Percentiles rank a stretch among this genome's conserved stretches.
Conservation (phyloP, 225 moss, liverwort and hornwort species). For the Bryoerythrophyllum caledonicum region DNA sequence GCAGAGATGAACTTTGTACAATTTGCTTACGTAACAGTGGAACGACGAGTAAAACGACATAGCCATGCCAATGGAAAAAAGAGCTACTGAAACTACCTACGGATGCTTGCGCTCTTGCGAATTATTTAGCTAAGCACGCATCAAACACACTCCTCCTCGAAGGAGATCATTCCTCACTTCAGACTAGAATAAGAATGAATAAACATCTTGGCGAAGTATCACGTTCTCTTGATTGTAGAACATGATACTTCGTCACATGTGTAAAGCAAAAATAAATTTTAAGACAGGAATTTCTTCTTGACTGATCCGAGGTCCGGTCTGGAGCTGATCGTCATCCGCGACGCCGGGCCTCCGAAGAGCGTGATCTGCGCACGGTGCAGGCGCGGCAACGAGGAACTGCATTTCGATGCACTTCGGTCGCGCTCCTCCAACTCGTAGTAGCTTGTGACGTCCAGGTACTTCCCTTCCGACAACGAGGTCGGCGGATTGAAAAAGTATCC, state of each 20-base stretch:
- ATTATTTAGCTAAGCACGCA: conserved; percentile 14
- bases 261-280: too few relatives aligned
- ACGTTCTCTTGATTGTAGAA: not conserved
- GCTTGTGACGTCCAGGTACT: conserved; percentile 23
- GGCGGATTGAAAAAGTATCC: conserved; percentile 31
- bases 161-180: not conserved
- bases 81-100: not conserved
- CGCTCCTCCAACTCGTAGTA: conserved; percentile 37
- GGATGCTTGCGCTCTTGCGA: not conserved
- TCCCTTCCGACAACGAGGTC: conserved; percentile 38
- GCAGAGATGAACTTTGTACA: conserved; percentile 35
- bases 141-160: not conserved
- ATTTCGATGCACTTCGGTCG: conserved; percentile 8
- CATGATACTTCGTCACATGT: conserved; percentile 15
- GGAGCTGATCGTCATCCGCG: conserved; percentile 48
- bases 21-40: conserved; percentile 26
- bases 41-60: conserved; percentile 10
- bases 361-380: conserved; percentile 51
- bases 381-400: conserved; percentile 16
- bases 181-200: not conserved
- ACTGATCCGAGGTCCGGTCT: conserved; percentile 13
- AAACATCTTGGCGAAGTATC: not conserved
- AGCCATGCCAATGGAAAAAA: not conserved
- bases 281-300: conserved; percentile 20
- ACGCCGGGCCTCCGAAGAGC: conserved; percentile 36